These are phyloP conservation scores for Trichosporon ovoides DNA, from an alignment of 1,284 basidiomycete species.

Conservation along the genomic window DNA sequence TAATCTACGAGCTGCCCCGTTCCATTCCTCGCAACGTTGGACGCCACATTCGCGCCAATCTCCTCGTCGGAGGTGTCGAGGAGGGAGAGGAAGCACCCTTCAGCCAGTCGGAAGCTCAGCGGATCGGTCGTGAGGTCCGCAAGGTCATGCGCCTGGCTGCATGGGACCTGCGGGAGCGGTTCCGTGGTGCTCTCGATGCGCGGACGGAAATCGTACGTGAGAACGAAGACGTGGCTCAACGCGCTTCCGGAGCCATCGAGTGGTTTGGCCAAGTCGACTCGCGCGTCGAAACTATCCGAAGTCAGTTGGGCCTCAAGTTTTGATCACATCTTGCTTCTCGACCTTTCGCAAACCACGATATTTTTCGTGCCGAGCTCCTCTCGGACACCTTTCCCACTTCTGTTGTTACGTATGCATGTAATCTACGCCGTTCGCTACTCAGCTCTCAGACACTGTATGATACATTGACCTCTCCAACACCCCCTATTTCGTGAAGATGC, in stretches of 20 bases:
- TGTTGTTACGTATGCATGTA: constrained; percentile 5
- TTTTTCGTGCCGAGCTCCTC: not conserved
- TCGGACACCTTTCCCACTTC: too few species aligned
- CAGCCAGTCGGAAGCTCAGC: constrained; percentile 62
- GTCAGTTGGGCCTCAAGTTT: constrained; percentile 38
- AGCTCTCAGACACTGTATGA: not conserved
- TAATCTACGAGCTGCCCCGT: constrained; percentile 81
- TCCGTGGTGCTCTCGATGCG: constrained; percentile 73
- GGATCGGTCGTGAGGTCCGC: constrained; percentile 79
- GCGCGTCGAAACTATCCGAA: constrained; percentile 57
- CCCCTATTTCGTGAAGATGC: constrained; percentile 49
- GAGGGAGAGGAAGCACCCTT: constrained; percentile 53
- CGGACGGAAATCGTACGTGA: constrained; percentile 67
- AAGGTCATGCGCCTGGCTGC: constrained; percentile 90
- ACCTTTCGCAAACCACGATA: not conserved
- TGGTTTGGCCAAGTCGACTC: constrained; percentile 63
- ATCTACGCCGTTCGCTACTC: not conserved
- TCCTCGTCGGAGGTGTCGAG: constrained; percentile 47
- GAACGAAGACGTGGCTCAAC: constrained; percentile 68
- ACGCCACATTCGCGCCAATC: constrained; percentile 57
- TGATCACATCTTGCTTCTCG: not conserved
- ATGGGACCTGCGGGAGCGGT: constrained; percentile 84
- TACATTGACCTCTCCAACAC: not conserved
- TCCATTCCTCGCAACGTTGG: constrained; percentile 91
- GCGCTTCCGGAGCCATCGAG: constrained; percentile 64